Evolutionary conservation across 306 rosid genomes (phyloP).

Genomic region (Acacia acuminata): DNA sequence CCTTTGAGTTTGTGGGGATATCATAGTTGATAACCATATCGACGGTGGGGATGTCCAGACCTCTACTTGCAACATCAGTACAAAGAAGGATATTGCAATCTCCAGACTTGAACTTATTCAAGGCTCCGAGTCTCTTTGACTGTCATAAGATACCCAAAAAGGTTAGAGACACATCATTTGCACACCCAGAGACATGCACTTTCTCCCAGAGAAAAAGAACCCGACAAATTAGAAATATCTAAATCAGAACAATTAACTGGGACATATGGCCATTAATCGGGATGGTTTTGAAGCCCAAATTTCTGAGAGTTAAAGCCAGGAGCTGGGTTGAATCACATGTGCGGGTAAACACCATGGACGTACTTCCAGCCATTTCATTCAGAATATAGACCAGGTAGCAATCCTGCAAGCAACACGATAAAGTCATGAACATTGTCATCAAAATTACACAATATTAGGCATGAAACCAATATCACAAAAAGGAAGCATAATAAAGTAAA

Average conservation of each 20-base stretch:
- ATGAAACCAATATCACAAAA: constrained; percentile 21
- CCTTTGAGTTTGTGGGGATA: constrained; percentile 87
- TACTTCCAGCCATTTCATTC: constrained; percentile 66
- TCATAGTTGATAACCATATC: constrained; percentile 93
- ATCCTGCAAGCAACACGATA: constrained; percentile 50
- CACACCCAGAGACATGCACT: neutral
- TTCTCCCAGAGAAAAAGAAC: neutral
- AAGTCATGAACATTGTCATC: constrained; percentile 5
- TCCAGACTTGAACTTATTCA: constrained; percentile 89
- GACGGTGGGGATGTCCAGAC: constrained; percentile 79
- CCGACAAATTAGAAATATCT: constrained; percentile 11
- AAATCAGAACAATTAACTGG: constrained; percentile 53
- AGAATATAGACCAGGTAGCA: constrained; percentile 85
- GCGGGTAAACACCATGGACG: constrained; percentile 92
- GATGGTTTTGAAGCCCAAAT: constrained; percentile 80
- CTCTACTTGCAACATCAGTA: constrained; percentile 95
- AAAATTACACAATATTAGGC: constrained; percentile 9
- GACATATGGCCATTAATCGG: constrained; percentile 95
- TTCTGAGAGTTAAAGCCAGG: constrained; percentile 76
- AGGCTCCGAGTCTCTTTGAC: constrained; percentile 88
- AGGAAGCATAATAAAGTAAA: neutral
- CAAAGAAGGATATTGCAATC: constrained; percentile 77
- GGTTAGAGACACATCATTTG: constrained; percentile 7
- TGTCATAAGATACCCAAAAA: constrained; percentile 41
- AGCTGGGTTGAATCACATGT: constrained; percentile 82